Conservation (phyloP, 306 rosid species). For the Trifolium fragiferum region DNA sequence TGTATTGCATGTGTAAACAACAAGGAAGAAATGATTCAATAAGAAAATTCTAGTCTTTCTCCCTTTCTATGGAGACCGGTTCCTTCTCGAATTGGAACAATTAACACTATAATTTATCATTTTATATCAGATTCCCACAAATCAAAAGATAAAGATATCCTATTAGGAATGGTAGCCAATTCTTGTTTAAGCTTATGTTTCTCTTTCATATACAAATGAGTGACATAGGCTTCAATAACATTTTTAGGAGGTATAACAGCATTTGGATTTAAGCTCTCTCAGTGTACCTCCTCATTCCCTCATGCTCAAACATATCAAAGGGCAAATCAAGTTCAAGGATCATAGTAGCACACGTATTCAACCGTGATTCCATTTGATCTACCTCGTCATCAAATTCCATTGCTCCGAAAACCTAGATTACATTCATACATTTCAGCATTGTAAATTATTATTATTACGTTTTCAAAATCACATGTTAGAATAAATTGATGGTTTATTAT, state of each 20-base stretch:
- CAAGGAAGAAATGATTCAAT: too few relatives aligned
- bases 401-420: not conserved
- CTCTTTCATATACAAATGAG: not conserved
- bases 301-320: not conserved
- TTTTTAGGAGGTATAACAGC: not conserved
- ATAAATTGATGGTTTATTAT: too few relatives aligned
- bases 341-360: not conserved
- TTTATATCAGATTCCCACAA: not conserved
- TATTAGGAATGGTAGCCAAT: not conserved
- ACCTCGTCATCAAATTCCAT: not conserved
- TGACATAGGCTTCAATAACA: not conserved
- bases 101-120: too few relatives aligned
- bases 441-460: not conserved
- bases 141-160: constrained; percentile 5
- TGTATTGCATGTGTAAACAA: too few relatives aligned
- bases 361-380: not conserved
- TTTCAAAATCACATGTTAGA: not conserved
- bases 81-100: too few relatives aligned
- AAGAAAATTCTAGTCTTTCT: too few relatives aligned
- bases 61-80: too few relatives aligned
- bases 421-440: not conserved
- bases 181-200: not conserved
- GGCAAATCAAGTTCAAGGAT: not conserved
- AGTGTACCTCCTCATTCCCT: not conserved
- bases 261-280: not conserved